Base-by-base conservation (phyloP, 108 stramenopile genomes). In the Nitzschia sp. region DNA sequence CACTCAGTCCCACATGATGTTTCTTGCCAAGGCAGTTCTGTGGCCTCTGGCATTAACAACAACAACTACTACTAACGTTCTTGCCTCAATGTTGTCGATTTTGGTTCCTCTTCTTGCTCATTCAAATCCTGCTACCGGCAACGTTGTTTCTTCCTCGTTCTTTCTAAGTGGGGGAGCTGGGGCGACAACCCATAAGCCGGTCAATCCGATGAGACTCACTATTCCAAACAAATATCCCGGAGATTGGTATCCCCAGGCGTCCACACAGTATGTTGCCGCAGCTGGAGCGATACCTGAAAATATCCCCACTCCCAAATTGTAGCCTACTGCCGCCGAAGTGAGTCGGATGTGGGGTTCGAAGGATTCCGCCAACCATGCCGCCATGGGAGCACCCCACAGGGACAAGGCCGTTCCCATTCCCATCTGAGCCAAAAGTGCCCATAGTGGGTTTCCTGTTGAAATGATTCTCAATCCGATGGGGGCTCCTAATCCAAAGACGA, bases 351-450 rank as follows among this genome's bases (percentile, higher is more conserved):
- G 64, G 1, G 85, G 80, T 13, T 80, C 76, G 72, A 92, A 92
- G 6, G 76, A 70, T 61, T 92, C 91, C 19, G 85, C 85, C 35
- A 92, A 56, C 91, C 91, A 92, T 0, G 88, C 86, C 66, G 76
- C 79, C 85, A 89, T 86, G 13, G 91, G 87, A 0, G 83, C 84
- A 17, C 91, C 88, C 83, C 83, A 92, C 5, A 87, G 53, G n/a
- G 82, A 78, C 23, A 92, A 33, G 29, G 50, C 50, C n/a, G 89
- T 55, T 0, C 85, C 84, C 44, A 92, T 44, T 16, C 60, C 48
- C 0, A 68, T 72, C 56, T 92, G 91, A 11, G 76, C 66, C n/a
- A 63, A n/a, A 53, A 86, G 82, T 16, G 83, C 71, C 50, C 47
- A 57, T 31, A 47, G 29, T n/a, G 74, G 25, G 27, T 34, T 53